Evolutionary conservation across 345 rosid genomes (phyloP).

Genomic region (Salix udensis): DNA sequence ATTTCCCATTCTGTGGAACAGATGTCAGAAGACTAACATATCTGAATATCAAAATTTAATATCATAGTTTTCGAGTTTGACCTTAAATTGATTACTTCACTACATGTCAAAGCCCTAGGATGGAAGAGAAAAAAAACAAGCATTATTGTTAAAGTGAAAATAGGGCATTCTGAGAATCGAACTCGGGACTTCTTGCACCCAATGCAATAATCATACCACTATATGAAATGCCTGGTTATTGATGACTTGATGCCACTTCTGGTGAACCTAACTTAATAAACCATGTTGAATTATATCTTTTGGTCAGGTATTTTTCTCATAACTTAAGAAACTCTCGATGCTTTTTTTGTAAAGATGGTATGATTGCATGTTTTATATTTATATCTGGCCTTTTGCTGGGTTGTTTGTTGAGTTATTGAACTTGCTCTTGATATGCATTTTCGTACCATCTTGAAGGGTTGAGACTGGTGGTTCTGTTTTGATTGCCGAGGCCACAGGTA

Average conservation of each 20-base stretch:
- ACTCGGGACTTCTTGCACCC: slow-evolving; percentile 83
- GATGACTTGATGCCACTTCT: no score
- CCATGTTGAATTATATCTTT: no score
- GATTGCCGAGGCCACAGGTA: background rate
- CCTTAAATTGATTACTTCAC: background rate
- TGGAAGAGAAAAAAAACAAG: background rate
- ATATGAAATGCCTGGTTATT: slow-evolving; percentile 54
- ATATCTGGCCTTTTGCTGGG: background rate
- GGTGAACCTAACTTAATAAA: no score
- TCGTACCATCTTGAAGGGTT: background rate
- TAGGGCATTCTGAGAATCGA: slow-evolving; percentile 67
- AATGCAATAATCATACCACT: slow-evolving; percentile 84
- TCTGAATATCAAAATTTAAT: background rate
- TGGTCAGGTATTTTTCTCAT: no score
- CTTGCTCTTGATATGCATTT: background rate
- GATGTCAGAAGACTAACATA: background rate
- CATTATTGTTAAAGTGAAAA: background rate
- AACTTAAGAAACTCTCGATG: no score
- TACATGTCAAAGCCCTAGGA: background rate
- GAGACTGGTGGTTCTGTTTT: background rate
- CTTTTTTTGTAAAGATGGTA: no score
- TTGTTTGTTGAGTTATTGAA: background rate
- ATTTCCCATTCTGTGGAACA: background rate
- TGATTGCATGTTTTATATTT: no score
- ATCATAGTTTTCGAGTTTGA: background rate